Evolutionary conservation across 805 yeast species (phyloP).

Genomic region (Sugiyamaella smithiae): DNA sequence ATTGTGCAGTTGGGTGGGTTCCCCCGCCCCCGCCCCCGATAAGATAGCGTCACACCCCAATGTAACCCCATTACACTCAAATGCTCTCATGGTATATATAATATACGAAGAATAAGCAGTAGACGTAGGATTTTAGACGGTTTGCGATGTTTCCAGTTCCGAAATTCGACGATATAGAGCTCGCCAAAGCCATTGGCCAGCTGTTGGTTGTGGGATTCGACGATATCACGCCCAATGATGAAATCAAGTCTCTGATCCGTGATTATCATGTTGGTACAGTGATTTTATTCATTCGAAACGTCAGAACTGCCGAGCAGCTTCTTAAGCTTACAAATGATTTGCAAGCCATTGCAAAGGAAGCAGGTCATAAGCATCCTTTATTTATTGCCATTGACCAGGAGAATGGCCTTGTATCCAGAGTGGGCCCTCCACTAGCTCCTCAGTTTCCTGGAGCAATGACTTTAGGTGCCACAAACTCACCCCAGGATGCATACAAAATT

Average conservation of each 20-base stretch:
- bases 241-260: slow-evolving; percentile 48
- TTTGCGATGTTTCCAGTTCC: no score
- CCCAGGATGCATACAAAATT: slow-evolving; percentile 46
- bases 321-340: slow-evolving; percentile 46
- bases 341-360: slow-evolving; percentile 49
- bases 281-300: slow-evolving; percentile 48
- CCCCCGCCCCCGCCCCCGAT: neutral
- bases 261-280: slow-evolving; percentile 49
- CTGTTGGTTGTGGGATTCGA: slow-evolving; percentile 57
- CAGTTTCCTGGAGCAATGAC: slow-evolving; percentile 67
- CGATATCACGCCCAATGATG: slow-evolving; percentile 50
- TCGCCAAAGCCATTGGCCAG: slow-evolving; percentile 39
- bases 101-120: no score
- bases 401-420: slow-evolving; percentile 51
- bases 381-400: slow-evolving; percentile 59
- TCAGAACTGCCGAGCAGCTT: slow-evolving; percentile 40
- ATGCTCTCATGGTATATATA: no score
- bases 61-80: no score
- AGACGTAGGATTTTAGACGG: no score
- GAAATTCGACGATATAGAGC: neutral
- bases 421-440: slow-evolving; percentile 17
- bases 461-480: slow-evolving; percentile 50
- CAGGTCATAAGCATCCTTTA: slow-evolving; percentile 49
- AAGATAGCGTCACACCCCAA: neutral
- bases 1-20: no score